A percentile compares a stretch with the other conserved stretches of the same genome.
Conservation (phyloP, 257 asterid species). For the Schizonepeta tenuifolia region DNA sequence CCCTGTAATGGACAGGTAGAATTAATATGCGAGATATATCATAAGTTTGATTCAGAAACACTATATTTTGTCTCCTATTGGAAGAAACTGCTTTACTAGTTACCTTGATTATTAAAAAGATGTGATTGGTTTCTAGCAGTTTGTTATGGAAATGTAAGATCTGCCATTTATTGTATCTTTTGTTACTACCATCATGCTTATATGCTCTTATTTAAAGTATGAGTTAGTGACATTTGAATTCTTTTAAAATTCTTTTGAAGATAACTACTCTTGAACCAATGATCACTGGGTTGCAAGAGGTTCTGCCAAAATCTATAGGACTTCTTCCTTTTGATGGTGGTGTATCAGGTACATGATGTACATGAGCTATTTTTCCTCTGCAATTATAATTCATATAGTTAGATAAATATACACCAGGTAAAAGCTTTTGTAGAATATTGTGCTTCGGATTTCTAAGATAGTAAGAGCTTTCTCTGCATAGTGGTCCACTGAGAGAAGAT, state of each 20-base stretch:
- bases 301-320: slow-evolving; percentile 91
- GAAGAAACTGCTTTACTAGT: background rate
- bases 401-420: background rate
- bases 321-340: slow-evolving; percentile 96
- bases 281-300: slow-evolving; percentile 86
- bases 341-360: slow-evolving; percentile 65
- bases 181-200: slow-evolving; percentile 20
- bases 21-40: background rate
- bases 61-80: background rate
- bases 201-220: background rate
- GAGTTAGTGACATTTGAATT: slow-evolving; percentile 7
- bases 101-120: slow-evolving; percentile 9
- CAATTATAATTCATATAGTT: background rate
- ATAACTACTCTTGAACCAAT: slow-evolving; percentile 85
- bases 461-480: background rate
- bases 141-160: slow-evolving; percentile 6
- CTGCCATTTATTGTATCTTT: slow-evolving; percentile 21
- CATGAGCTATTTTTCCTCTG: slow-evolving; percentile 11
- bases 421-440: background rate
- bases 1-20: slow-evolving; percentile 7
- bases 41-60: background rate
- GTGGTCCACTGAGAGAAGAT: background rate
- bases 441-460: slow-evolving; percentile 20
- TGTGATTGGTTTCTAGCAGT: background rate
- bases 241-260: slow-evolving; percentile 48